A percentile compares a stretch with the other conserved stretches of the same genome.
These are phyloP conservation scores for Cyberlindnera xishuangbannaensis DNA, from an alignment of 805 yeast species.

Conservation along the genomic window DNA sequence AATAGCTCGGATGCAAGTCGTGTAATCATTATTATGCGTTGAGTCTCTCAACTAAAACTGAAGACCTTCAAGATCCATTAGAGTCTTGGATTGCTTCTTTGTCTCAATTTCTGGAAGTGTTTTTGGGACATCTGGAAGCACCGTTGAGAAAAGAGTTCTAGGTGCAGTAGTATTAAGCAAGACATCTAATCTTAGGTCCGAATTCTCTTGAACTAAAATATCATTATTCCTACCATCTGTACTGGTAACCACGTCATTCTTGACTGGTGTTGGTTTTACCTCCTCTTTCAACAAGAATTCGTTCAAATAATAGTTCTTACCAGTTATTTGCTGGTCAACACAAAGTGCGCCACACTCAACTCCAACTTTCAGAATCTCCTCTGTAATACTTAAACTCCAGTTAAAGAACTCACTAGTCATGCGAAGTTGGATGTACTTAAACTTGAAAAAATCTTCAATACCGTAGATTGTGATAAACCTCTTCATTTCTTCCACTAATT, in stretches of 20 bases:
- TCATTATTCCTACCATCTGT: slow-evolving; percentile 1
- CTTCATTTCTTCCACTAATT: slow-evolving; percentile 24
- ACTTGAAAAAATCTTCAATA: slow-evolving; percentile 24
- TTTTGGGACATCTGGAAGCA: slow-evolving; percentile 6
- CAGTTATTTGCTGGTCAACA: slow-evolving; percentile 64
- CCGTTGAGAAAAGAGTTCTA: neutral
- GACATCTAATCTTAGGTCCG: too few relatives aligned
- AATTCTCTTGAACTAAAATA: neutral
- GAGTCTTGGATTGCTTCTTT: slow-evolving; percentile 3
- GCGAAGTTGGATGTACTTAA: slow-evolving; percentile 19
- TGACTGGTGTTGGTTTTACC: neutral
- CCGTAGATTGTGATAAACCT: slow-evolving; percentile 26
- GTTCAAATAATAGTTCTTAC: slow-evolving; percentile 58
- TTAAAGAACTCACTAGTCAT: slow-evolving; percentile 34
- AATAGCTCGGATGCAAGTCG: too few relatives aligned
- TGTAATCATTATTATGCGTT: neutral
- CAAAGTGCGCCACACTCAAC: slow-evolving; percentile 53
- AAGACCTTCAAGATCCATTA: slow-evolving; percentile 17
- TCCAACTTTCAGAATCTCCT: slow-evolving; percentile 57
- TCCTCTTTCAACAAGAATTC: slow-evolving; percentile 12
- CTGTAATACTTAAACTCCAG: slow-evolving; percentile 63
- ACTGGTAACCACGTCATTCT: neutral
- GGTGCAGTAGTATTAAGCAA: slow-evolving; percentile 4
- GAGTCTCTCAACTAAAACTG: slow-evolving; percentile 3
- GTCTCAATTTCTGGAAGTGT: neutral